Evolutionary conservation across 2,329 filamentous ascomycete genomes (phyloP), one percentile per base, ranked within the genome.

Genomic region (Monilinia fructigena): DNA sequence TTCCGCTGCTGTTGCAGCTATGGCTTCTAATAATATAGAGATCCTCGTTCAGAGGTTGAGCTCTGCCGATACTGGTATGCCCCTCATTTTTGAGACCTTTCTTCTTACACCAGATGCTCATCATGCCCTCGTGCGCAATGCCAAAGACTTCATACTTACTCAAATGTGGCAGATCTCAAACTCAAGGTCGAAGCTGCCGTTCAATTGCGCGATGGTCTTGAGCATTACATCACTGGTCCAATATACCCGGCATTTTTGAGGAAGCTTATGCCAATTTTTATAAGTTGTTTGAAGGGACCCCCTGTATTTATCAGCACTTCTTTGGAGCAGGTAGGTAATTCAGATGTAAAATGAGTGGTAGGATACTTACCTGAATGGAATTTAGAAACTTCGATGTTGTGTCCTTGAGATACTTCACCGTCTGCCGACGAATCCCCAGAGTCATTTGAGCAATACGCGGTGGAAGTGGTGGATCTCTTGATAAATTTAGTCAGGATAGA

Each of bases 381-480:
- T 50, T 52, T 72, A 92, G 88, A 96, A 93, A 86, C 82, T 99
- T 71, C 92, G 95, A 70, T 95, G 95, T 77, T 96, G 91, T 77
- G 86, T 96, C 59, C 89, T 99, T 72, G 96, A 99, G 79, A 97
- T 97, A 72, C 83, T 99, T 40, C 93, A 98, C 78, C 88, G 95
- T 70, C 80, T 99, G 55, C 87, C 87, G 7, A 83, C 93, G 78
- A 86, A 84, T 50, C 89, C 92, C 80, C 87, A 64, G 93, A 97
- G 73, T 87, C 87, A 0, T 89, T 97, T 79, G 93, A 98, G 77
- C 90, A 89, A 0, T 96, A 94, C 78, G 93, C 94, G 50, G 85
- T 88, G 70, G 92, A 96, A 76, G 89, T 96, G 68, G 92, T 97
- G 68, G 93, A 97, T 75, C 84, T 96, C 71, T 84, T 98, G 70